phyloP scores from a whole-genome alignment of 2,329 filamentous ascomycete species.

The Metarhizium robertsii region DNA sequence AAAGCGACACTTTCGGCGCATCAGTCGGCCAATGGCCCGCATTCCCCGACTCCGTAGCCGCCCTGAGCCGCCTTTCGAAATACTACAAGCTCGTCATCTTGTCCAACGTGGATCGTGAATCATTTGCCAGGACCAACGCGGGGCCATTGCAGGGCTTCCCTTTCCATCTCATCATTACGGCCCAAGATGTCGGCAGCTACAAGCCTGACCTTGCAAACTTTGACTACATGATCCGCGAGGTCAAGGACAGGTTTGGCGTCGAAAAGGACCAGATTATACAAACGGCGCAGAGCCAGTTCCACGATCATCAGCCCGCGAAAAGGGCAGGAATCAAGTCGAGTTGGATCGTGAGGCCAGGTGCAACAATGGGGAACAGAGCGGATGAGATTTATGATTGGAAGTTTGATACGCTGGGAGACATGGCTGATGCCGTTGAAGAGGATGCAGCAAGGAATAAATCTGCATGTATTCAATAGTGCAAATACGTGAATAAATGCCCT shows the following conservation, averaged over 20 bases:
- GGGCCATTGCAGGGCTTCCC: slow-evolving; percentile 34
- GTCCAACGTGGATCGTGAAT: slow-evolving; percentile 45
- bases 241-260: slow-evolving; percentile 44
- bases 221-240: slow-evolving; percentile 48
- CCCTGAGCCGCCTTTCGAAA: slow-evolving; percentile 36
- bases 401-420: slow-evolving; percentile 47
- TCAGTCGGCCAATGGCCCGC: slow-evolving; percentile 44
- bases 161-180: slow-evolving; percentile 59
- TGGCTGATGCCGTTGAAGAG: slow-evolving; percentile 47
- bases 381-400: slow-evolving; percentile 32
- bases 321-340: slow-evolving; percentile 48
- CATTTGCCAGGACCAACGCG: slow-evolving; percentile 16
- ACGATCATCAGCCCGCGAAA: slow-evolving; percentile 59
- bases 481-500: too few relatives aligned
- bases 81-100: slow-evolving; percentile 51
- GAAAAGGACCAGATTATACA: slow-evolving; percentile 47
- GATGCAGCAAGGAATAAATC: neutral
- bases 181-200: slow-evolving; percentile 61
- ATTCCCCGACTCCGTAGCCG: slow-evolving; percentile 48
- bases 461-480: neutral
- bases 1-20: slow-evolving; percentile 23
- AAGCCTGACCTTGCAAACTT: slow-evolving; percentile 61
- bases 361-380: slow-evolving; percentile 26
- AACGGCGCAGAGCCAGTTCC: slow-evolving; percentile 57
- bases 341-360: slow-evolving; percentile 46